Conservation (phyloP, 108 stramenopile genomes). For the Cylindrotheca fusiformis region DNA sequence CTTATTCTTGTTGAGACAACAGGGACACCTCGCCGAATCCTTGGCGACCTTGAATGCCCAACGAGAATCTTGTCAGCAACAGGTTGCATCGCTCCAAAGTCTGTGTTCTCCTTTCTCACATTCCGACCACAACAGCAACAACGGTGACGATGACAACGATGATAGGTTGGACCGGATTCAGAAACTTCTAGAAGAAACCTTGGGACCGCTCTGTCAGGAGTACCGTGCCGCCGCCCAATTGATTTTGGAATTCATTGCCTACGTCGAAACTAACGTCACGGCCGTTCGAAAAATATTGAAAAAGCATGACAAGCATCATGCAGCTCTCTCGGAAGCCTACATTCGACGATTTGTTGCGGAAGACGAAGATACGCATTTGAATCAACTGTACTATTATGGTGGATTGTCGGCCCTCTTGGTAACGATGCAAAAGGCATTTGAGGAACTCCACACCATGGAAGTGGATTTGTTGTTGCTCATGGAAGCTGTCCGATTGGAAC, state of each 20-base stretch:
- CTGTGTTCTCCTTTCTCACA: background rate
- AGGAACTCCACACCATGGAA: conserved; percentile 30
- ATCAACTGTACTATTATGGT: conserved; percentile 35
- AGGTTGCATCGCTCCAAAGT: background rate
- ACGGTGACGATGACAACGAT: background rate
- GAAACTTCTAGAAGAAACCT: background rate
- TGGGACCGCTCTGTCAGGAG: background rate
- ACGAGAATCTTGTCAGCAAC: conserved; percentile 15
- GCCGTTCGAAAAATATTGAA: conserved; percentile 79
- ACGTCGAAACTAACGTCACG: conserved; percentile 45
- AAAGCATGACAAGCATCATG: conserved; percentile 74
- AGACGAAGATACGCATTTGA: conserved; percentile 18
- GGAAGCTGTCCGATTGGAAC: background rate
- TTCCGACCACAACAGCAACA: conserved; percentile 2
- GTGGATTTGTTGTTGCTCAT: conserved; percentile 6
- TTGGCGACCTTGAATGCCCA: conserved; percentile 8
- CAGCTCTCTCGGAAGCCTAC: conserved; percentile 2
- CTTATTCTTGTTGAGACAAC: conserved; percentile 49
- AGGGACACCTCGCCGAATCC: conserved; percentile 46
- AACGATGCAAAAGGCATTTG: conserved; percentile 32
- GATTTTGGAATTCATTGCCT: conserved; percentile 6
- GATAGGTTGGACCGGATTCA: background rate
- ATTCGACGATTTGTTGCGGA: conserved; percentile 15
- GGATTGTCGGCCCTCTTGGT: conserved; percentile 33
- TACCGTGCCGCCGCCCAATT: conserved; percentile 4